Evolutionary conservation across 2,329 filamentous ascomycete genomes (phyloP).

Genomic region (Epichloe elymi): DNA sequence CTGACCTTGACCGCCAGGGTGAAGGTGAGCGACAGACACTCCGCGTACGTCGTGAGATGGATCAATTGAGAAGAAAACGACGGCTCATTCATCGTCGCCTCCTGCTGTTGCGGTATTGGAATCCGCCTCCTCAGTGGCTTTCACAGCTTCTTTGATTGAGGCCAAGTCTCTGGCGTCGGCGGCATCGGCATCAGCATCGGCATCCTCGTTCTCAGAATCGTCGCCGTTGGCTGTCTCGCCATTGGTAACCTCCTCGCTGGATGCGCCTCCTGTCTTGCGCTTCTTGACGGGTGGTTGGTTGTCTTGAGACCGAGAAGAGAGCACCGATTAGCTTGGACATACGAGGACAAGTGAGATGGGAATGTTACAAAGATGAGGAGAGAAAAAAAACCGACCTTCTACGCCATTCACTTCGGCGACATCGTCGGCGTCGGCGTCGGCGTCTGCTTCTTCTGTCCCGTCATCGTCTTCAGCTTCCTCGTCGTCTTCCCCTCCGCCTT

Average conservation of each 20-base stretch:
- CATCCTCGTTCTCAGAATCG: conserved; percentile 17
- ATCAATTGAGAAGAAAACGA: background rate
- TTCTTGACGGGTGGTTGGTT: conserved; percentile 37
- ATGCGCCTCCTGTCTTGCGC: conserved; percentile 30
- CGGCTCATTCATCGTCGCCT: conserved; percentile 15
- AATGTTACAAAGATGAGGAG: background rate
- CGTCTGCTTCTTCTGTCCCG: conserved; percentile 8
- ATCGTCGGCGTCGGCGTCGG: background rate
- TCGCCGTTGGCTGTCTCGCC: conserved; percentile 22
- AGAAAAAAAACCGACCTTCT: conserved; percentile 18
- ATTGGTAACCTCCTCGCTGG: conserved; percentile 18
- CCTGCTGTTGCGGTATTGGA: conserved; percentile 17
- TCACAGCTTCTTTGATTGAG: conserved; percentile 15
- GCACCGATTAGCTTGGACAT: background rate
- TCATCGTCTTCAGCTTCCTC: conserved; percentile 13
- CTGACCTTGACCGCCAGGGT: background rate
- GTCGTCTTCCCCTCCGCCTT: conserved; percentile 14
- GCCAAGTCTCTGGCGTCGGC: conserved; percentile 11
- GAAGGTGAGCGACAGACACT: background rate
- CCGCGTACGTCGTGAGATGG: background rate
- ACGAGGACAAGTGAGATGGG: background rate
- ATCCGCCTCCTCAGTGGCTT: conserved; percentile 13
- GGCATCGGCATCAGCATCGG: conserved; percentile 12
- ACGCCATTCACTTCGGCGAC: conserved; percentile 18
- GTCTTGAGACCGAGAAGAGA: conserved; percentile 11